A percentile compares a stretch with the other conserved stretches of the same genome.
phyloP scores from a whole-genome alignment of 495 filamentous ascomycete species.

The Penicillium paradoxum region DNA sequence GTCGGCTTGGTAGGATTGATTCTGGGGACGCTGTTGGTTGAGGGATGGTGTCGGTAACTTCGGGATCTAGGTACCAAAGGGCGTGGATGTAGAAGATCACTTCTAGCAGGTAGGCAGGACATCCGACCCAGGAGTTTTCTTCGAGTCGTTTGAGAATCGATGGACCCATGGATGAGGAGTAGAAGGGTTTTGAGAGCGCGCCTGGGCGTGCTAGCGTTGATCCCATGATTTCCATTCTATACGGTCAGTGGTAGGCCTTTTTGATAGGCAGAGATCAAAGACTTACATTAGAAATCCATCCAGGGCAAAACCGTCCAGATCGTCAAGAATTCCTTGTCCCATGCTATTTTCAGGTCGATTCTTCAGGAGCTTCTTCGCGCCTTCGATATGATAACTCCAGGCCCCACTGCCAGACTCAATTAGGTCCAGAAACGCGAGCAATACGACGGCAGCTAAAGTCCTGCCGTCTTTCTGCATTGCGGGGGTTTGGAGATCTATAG shows the following conservation, averaged over 20 bases:
- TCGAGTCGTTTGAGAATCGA: constrained; percentile 42
- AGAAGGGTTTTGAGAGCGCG: constrained; percentile 42
- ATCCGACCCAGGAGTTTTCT: constrained; percentile 45
- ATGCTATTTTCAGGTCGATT: constrained; percentile 22
- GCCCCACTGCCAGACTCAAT: constrained; percentile 43
- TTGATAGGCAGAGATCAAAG: neutral
- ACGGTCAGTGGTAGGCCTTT: constrained; percentile 2
- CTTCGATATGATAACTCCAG: constrained; percentile 47
- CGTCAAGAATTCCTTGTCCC: constrained; percentile 30
- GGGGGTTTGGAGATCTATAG: constrained; percentile 33
- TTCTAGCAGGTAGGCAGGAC: constrained; percentile 44
- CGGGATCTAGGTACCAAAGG: constrained; percentile 34
- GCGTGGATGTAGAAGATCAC: constrained; percentile 45
- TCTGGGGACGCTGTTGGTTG: constrained; percentile 29
- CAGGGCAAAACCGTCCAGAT: constrained; percentile 38
- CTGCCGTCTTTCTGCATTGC: constrained; percentile 36
- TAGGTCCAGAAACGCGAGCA: constrained; percentile 41
- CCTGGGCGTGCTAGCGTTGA: constrained; percentile 44
- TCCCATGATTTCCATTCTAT: constrained; percentile 46
- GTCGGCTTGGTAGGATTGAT: constrained; percentile 23
- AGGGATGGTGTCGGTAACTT: constrained; percentile 17
- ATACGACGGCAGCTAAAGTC: constrained; percentile 38
- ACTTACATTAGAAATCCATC: constrained; percentile 42
- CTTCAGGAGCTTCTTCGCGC: constrained; percentile 39
- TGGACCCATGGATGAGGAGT: constrained; percentile 38